phyloP scores from a whole-genome alignment of 1,284 basidiomycete genomes.

The Ceratobasidium sp. region DNA sequence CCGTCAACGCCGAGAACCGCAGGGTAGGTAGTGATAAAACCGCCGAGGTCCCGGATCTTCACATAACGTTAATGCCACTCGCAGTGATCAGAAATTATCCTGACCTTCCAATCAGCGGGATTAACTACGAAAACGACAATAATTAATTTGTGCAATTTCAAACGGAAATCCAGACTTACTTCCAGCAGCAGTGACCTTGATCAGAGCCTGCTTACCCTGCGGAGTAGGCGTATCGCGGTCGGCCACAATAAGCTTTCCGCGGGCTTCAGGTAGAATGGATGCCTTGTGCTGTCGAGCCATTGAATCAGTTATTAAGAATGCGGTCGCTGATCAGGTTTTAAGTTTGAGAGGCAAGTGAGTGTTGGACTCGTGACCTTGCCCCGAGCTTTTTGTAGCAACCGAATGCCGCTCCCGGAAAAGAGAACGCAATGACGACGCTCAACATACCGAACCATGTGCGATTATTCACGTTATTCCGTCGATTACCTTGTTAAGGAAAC shows the following conservation, averaged over 20 bases:
- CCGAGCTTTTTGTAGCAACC: too few relatives aligned
- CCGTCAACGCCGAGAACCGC: conserved; percentile 35
- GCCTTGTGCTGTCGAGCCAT: conserved; percentile 43
- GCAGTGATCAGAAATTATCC: neutral
- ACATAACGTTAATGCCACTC: conserved; percentile 1
- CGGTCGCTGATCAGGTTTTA: too few relatives aligned
- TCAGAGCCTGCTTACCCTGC: conserved; percentile 53
- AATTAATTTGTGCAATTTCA: too few relatives aligned
- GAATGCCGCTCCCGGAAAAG: too few relatives aligned
- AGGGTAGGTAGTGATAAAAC: neutral
- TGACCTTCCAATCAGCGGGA: conserved; percentile 22
- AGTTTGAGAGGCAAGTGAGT: too few relatives aligned
- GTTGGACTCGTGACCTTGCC: too few relatives aligned
- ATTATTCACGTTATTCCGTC: too few relatives aligned
- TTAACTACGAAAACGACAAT: neutral
- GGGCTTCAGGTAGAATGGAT: conserved; percentile 43
- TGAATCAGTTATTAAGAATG: too few relatives aligned
- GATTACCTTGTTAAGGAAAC: too few relatives aligned
- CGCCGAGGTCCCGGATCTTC: neutral
- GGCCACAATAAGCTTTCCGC: conserved; percentile 47
- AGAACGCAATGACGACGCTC: too few relatives aligned
- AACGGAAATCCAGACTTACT: neutral
- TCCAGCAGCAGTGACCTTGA: conserved; percentile 52
- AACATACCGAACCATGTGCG: too few relatives aligned
- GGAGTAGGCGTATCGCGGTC: too few relatives aligned